Conservation (phyloP, 1,284 basidiomycete genomes). For the Trichosporon sp. region DNA sequence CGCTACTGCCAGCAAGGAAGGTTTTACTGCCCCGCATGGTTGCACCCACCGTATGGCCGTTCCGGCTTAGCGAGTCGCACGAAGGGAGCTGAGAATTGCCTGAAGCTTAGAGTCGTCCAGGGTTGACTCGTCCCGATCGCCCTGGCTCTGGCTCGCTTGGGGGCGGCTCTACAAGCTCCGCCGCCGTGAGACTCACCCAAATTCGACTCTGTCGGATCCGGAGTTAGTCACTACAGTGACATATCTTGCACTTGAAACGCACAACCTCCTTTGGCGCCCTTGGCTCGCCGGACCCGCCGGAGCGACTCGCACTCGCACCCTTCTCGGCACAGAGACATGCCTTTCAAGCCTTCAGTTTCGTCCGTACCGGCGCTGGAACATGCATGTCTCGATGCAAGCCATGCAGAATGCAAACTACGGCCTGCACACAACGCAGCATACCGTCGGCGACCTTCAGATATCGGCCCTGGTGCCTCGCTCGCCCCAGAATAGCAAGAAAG, state of each 20-base stretch:
- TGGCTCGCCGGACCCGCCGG: background rate
- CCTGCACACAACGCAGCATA: background rate
- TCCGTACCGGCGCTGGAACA: background rate
- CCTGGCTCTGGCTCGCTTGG: background rate
- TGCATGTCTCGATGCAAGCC: background rate
- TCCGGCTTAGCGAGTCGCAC: background rate
- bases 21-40: background rate
- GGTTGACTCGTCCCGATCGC: background rate
- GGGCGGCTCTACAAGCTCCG: background rate
- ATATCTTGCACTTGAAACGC: conserved; percentile 8
- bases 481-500: background rate
- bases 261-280: background rate
- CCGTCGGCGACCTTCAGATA: background rate
- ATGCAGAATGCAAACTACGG: background rate
- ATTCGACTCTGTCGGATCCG: background rate
- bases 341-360: background rate
- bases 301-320: background rate
- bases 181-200: background rate
- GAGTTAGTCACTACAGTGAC: background rate
- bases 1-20: background rate
- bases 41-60: background rate
- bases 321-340: background rate
- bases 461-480: background rate
- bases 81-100: too few relatives aligned
- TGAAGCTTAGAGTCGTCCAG: background rate